Conservation (phyloP, 2,329 filamentous ascomycete species). For the Fusarium sp. region DNA sequence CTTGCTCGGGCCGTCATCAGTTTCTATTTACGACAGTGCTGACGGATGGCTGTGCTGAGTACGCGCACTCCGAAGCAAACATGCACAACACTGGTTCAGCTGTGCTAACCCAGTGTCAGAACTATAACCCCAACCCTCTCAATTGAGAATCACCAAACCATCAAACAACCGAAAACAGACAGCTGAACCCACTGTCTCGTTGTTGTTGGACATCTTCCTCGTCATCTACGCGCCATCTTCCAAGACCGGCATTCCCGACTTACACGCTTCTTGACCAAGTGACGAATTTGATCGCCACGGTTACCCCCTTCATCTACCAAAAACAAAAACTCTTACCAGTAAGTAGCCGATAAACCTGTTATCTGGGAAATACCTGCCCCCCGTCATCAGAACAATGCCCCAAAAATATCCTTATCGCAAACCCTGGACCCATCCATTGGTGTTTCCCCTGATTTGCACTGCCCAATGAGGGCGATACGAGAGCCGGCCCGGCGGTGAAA, state of each 20-base stretch:
- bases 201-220: conserved; percentile 24
- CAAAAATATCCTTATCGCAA: conserved; percentile 33
- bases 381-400: conserved; percentile 17
- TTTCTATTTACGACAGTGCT: conserved; percentile 47
- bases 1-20: conserved; percentile 40
- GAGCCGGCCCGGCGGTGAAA: conserved; percentile 47
- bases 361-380: conserved; percentile 30
- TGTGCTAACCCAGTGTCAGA: conserved; percentile 44
- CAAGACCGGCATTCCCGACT: conserved; percentile 40
- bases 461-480: conserved; percentile 41
- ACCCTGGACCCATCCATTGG: conserved; percentile 27
- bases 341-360: conserved; percentile 36
- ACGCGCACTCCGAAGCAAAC: conserved; percentile 37
- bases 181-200: conserved; percentile 14
- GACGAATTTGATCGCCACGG: conserved; percentile 35
- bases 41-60: conserved; percentile 48
- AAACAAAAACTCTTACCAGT: conserved; percentile 25
- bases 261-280: conserved; percentile 23
- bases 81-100: conserved; percentile 31
- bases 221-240: background rate
- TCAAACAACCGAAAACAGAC: conserved; percentile 18
- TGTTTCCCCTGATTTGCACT: conserved; percentile 32
- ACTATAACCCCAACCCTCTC: conserved; percentile 40
- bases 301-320: conserved; percentile 19
- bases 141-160: conserved; percentile 32